Conservation (phyloP, 2,329 filamentous ascomycete genomes). For the Gyromitra esculenta region DNA sequence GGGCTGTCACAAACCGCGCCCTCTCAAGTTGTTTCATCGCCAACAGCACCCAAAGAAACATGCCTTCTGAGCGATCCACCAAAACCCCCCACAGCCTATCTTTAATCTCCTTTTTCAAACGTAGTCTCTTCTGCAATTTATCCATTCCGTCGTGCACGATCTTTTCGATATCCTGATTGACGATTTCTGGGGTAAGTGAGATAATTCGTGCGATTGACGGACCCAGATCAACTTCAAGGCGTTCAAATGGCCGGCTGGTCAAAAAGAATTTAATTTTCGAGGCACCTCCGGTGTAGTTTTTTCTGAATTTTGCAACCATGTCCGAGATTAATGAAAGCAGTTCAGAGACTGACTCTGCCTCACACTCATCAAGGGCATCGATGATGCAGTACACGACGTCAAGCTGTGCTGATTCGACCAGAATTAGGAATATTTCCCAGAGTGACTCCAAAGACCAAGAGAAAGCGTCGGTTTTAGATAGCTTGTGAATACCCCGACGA, state of each 20-base stretch:
- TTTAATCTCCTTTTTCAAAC: constrained; percentile 18
- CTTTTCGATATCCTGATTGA: constrained; percentile 30
- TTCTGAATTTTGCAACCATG: neutral
- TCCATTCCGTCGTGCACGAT: constrained; percentile 28
- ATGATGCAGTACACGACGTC: constrained; percentile 20
- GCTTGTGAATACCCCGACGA: neutral
- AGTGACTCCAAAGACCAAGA: constrained; percentile 23
- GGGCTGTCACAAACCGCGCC: constrained; percentile 1
- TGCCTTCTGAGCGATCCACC: constrained; percentile 28
- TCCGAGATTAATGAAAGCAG: constrained; percentile 12
- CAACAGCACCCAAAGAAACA: constrained; percentile 33
- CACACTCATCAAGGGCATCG: constrained; percentile 29
- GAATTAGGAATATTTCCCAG: constrained; percentile 24
- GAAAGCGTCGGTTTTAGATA: neutral
- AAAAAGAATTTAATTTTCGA: constrained; percentile 21
- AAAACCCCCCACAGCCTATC: constrained; percentile 17
- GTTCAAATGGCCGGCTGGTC: constrained; percentile 26
- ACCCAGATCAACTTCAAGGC: constrained; percentile 16
- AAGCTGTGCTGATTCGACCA: constrained; percentile 2
- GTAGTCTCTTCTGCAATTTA: constrained; percentile 13
- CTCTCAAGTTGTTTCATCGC: constrained; percentile 20
- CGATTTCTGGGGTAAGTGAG: constrained; percentile 21
- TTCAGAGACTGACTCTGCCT: constrained; percentile 19
- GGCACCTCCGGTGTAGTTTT: neutral
- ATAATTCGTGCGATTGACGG: constrained; percentile 5